Evolutionary conservation across 768 basidiomycete species (phyloP), one percentile per base, ranked within the genome.

Genomic region (Termitomyces sp.): DNA sequence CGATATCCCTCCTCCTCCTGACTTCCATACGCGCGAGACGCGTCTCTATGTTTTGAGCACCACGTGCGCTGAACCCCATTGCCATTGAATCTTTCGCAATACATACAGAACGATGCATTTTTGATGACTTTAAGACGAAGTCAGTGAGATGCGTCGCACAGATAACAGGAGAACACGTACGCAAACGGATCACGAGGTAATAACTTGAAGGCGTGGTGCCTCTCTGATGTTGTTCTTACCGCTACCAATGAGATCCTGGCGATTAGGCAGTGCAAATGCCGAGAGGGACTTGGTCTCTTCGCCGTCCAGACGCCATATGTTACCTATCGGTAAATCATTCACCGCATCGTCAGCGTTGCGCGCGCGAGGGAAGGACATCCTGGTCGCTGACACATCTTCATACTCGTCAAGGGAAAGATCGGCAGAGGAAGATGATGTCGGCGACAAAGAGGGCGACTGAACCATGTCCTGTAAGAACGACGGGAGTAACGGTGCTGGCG

Each of bases 391-490:
- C 16, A 68, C 52, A 15, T 78, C 77, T 18, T 81, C 75, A 43
- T 74, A 75, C 48, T 87, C 86, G 56, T 88, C 86, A 16, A 82
- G 70, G 3, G 84, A 84, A 40, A 87, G 66, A 53, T 88, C 87
- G 4, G 84, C 79, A 2, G 85, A 86, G 6, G 83, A 85, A 9
- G 85, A 77, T 15, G 83, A 84, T 5, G 84, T 76, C 18, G 86
- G 81, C 5, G 87, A 86, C 45, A 81, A 68, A 10, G 83, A 78
- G n/a, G 85, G 85, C 0, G 84, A 82, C 63, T 84, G 81, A 18
- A 89, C 80, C 22, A 88, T 84, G 58, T 89, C 86, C 63, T 88
- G 85, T 59, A 91, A 67, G 72, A 89, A 91, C 7, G 88, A 83
- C 3, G 89, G 89, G n/a, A 91, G 75, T 38, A 90, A 76, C 7